Conservation (phyloP, 257 asterid species). For the Echium plantagineum region DNA sequence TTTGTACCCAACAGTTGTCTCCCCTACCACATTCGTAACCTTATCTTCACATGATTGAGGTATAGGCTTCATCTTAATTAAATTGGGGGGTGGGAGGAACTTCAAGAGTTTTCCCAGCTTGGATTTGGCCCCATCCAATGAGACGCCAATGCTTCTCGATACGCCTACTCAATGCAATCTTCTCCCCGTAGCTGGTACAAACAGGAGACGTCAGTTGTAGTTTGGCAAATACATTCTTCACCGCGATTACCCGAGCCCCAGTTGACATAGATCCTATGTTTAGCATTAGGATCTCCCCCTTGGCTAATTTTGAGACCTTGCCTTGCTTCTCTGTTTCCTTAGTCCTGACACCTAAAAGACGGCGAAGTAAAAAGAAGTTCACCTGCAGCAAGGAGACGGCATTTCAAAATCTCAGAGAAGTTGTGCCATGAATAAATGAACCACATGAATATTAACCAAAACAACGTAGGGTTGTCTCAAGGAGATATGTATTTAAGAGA, state of each 20-base stretch:
- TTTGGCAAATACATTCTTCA: constrained; percentile 77
- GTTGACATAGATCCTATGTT: constrained; percentile 98
- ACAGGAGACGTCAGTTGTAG: constrained; percentile 92
- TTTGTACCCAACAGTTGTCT: constrained; percentile 27
- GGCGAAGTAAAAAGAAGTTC: constrained; percentile 74
- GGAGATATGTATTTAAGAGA: background rate
- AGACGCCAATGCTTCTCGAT: constrained; percentile 99
- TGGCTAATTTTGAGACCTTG: constrained; percentile 70
- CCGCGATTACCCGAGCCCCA: constrained; percentile 87
- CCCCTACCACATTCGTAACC: constrained; percentile 43
- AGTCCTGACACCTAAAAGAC: constrained; percentile 90
- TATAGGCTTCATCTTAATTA: constrained; percentile 3
- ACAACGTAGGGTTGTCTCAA: background rate
- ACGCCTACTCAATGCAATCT: constrained; percentile 86
- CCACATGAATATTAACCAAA: background rate
- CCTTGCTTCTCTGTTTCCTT: constrained; percentile 89
- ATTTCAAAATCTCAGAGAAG: background rate
- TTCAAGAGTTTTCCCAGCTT: constrained; percentile 84
- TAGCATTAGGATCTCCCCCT: constrained; percentile 91
- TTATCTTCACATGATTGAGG: constrained; percentile 4
- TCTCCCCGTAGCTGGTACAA: constrained; percentile 92
- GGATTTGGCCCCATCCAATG: constrained; percentile 97
- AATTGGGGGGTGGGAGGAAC: constrained; percentile 72
- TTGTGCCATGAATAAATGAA: background rate
- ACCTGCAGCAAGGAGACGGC: constrained; percentile 33